Evolutionary conservation across 2,329 filamentous ascomycete species (phyloP), one percentile per base, ranked within the genome.

Genomic region (Beauveria varroae): DNA sequence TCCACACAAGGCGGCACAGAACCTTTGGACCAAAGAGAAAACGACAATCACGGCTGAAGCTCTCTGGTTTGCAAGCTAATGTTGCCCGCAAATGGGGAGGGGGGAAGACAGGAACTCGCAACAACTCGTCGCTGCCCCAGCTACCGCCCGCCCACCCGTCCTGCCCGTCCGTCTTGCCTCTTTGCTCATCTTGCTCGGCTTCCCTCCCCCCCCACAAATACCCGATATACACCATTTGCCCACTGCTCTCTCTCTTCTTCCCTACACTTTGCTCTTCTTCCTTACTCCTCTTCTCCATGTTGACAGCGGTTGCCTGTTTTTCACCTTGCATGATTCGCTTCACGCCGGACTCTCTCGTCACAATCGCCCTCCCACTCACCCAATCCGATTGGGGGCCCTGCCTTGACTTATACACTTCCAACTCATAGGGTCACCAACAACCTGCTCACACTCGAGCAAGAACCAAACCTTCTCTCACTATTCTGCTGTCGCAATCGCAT

Each of bases 211-310:
- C 57, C 57, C 57, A 60, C 57, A 60, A 52, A 60, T 60, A 60
- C 47, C 57, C 57, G 57, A 53, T 46, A 52, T 60, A 60, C 55
- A 53, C 57, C 57, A 44, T 58, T 58, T 51, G 34, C 20, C 56
- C 46, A 8, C 34, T 47, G 28, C 34, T 53, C 14, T 30, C 56
- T 46, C 55, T 18, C 40, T 47, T 44, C 22, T 20, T 30, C 34
- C 49, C 54, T 57, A 30, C 47, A 7, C 30, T 50, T 18, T 49
- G 14, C 22, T 28, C 47, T n/a, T 30, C n/a, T 12, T 60, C 47
- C 28, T 30, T 30, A 30, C 28, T 30, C 28, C 28, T 30, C 28
- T 30, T 30, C 28, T 30, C 28, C 28, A 6, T 44, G 26, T 47
- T 46, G n/a, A 50, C 20, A 46, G 30, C 22, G 5, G 6, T 12